phyloP scores from a whole-genome alignment of 306 rosid species.

The Malus sieversii region DNA sequence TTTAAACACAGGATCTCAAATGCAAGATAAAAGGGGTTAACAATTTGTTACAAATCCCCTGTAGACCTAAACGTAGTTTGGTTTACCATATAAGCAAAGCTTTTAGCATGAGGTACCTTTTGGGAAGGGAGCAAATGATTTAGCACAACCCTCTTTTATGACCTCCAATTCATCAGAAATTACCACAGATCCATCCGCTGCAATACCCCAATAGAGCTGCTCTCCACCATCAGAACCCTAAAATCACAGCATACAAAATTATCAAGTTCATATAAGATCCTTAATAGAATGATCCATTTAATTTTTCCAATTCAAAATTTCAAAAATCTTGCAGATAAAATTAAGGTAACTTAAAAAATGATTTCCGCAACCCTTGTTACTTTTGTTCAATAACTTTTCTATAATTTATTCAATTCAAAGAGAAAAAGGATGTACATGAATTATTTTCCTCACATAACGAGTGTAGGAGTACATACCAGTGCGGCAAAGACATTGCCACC shows the following conservation, averaged over 20 bases:
- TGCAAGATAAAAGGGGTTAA: background rate
- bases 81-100: background rate
- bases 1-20: too few relatives aligned
- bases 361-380: too few relatives aligned
- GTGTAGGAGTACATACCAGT: conserved; percentile 36
- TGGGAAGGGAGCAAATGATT: conserved; percentile 97
- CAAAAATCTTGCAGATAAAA: background rate
- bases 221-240: conserved; percentile 98
- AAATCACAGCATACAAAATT: background rate
- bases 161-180: conserved; percentile 83
- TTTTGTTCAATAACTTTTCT: too few relatives aligned
- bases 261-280: background rate
- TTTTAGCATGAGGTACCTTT: conserved; percentile 31
- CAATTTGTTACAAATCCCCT: background rate
- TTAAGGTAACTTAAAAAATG: background rate
- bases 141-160: conserved; percentile 91
- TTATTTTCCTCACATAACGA: too few relatives aligned
- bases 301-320: background rate
- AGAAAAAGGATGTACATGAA: too few relatives aligned
- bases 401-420: too few relatives aligned
- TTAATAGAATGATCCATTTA: background rate
- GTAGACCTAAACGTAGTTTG: too few relatives aligned
- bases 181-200: conserved; percentile 94
- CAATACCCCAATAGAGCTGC: conserved; percentile 86
- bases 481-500: conserved; percentile 80